A percentile compares a stretch with the other conserved stretches of the same genome.
phyloP scores from a whole-genome alignment of 2,329 filamentous ascomycete species.

The Tolypocladium ovalisporum region DNA sequence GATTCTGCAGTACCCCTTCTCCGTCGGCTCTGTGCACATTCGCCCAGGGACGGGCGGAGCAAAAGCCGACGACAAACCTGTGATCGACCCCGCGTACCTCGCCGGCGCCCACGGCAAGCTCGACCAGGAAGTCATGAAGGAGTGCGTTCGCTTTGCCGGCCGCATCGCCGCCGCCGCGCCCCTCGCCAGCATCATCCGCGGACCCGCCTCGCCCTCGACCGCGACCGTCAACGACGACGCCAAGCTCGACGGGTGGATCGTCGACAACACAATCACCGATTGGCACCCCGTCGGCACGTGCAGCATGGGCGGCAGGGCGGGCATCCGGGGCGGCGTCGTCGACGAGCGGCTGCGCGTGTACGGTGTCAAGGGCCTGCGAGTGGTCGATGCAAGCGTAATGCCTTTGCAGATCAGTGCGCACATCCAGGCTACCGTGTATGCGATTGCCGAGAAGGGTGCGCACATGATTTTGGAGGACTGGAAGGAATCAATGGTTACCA shows the following conservation, averaged over 20 bases:
- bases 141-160: conserved; percentile 26
- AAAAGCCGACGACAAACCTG: conserved; percentile 15
- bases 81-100: conserved; percentile 33
- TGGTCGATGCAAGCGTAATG: conserved; percentile 15
- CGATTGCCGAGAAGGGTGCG: conserved; percentile 21
- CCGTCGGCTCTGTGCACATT: conserved; percentile 36
- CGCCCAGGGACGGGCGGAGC: conserved; percentile 6
- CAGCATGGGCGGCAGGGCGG: conserved; percentile 18
- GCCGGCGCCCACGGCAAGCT: conserved; percentile 24
- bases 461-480: conserved; percentile 17
- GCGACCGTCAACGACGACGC: conserved; percentile 7
- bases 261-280: conserved; percentile 17
- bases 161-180: conserved; percentile 26
- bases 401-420: conserved; percentile 16
- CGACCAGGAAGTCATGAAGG: conserved; percentile 31
- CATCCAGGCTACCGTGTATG: conserved; percentile 17
- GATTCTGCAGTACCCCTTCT: conserved; percentile 41
- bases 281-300: conserved; percentile 30
- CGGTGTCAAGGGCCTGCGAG: conserved; percentile 11
- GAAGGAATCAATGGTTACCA: background rate
- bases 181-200: conserved; percentile 24
- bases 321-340: conserved; percentile 18
- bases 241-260: conserved; percentile 14
- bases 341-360: conserved; percentile 14
- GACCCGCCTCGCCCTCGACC: conserved; percentile 12